A percentile compares a stretch with the other conserved stretches of the same genome.
These are phyloP conservation scores for Claviceps purpurea DNA, from an alignment of 2,329 filamentous ascomycete species.

Conservation along the genomic window DNA sequence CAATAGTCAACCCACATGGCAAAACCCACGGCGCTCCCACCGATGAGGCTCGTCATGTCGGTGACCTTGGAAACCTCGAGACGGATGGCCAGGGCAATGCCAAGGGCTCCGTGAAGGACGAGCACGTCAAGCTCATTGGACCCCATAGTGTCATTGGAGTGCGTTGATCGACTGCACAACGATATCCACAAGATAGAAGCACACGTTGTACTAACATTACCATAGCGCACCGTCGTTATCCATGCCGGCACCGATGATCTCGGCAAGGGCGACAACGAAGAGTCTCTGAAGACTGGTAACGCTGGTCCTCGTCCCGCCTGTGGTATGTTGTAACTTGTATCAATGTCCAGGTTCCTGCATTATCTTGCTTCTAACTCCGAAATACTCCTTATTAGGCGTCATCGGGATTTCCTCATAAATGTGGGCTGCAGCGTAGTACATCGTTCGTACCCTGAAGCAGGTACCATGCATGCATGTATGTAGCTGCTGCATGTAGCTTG, in stretches of 20 bases:
- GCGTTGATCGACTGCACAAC: conserved; percentile 22
- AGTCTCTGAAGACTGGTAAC: conserved; percentile 98
- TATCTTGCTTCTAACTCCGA: conserved; percentile 7
- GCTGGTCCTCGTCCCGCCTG: conserved; percentile 88
- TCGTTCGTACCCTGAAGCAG: not conserved
- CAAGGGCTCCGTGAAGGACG: conserved; percentile 68
- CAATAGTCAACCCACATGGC: conserved; percentile 79
- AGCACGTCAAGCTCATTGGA: conserved; percentile 87
- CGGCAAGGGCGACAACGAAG: conserved; percentile 79
- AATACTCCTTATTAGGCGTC: conserved; percentile 46
- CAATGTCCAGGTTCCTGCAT: not conserved
- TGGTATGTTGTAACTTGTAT: conserved; percentile 43
- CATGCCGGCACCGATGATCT: conserved; percentile 95
- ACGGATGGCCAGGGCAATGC: conserved; percentile 87
- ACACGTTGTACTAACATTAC: conserved; percentile 1
- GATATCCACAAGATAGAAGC: too few species aligned
- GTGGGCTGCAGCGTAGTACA: not conserved
- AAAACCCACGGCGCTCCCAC: conserved; percentile 83
- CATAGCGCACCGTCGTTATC: conserved; percentile 80
- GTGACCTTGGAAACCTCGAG: conserved; percentile 94
- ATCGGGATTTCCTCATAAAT: conserved; percentile 72
- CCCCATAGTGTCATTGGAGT: conserved; percentile 90
- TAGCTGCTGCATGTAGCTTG: not conserved
- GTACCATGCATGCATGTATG: not conserved
- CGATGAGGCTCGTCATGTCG: conserved; percentile 82